These are phyloP conservation scores for Phlegmacium glaucopus DNA, from an alignment of 768 basidiomycete genomes.

Conservation along the genomic window DNA sequence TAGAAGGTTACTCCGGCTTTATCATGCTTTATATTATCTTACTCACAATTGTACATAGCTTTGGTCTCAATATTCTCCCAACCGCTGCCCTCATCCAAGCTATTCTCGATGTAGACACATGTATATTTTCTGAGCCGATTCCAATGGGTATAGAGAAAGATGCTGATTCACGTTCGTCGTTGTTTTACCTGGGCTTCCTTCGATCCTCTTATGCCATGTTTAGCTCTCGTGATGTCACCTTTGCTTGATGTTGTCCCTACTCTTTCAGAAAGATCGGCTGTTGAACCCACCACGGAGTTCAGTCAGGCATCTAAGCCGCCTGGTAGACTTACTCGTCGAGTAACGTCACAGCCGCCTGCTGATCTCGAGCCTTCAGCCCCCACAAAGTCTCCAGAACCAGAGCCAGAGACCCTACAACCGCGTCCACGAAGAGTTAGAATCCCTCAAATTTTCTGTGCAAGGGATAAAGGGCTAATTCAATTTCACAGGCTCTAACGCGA, in stretches of 20 bases:
- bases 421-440: conserved; percentile 29
- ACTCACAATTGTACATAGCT: conserved; percentile 22
- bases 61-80: conserved; percentile 39
- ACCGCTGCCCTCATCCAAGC: conserved; percentile 51
- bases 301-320: conserved; percentile 9
- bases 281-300: conserved; percentile 23
- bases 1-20: conserved; percentile 35
- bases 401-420: conserved; percentile 13
- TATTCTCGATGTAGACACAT: conserved; percentile 35
- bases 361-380: conserved; percentile 15
- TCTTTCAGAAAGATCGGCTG: conserved; percentile 46
- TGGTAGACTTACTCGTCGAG: conserved; percentile 33
- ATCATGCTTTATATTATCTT: neutral
- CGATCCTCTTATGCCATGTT: neutral
- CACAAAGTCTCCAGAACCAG: conserved; percentile 5
- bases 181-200: neutral
- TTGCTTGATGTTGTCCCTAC: conserved; percentile 50
- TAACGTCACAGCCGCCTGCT: conserved; percentile 33
- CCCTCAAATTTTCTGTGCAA: neutral
- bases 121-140: conserved; percentile 21
- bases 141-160: conserved; percentile 14
- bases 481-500: conserved; percentile 38
- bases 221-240: conserved; percentile 27
- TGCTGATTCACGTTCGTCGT: conserved; percentile 2
- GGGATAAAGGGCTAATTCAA: neutral